These are phyloP conservation scores for Lenzites betulinus DNA, from an alignment of 768 basidiomycete genomes.

Conservation along the genomic window DNA sequence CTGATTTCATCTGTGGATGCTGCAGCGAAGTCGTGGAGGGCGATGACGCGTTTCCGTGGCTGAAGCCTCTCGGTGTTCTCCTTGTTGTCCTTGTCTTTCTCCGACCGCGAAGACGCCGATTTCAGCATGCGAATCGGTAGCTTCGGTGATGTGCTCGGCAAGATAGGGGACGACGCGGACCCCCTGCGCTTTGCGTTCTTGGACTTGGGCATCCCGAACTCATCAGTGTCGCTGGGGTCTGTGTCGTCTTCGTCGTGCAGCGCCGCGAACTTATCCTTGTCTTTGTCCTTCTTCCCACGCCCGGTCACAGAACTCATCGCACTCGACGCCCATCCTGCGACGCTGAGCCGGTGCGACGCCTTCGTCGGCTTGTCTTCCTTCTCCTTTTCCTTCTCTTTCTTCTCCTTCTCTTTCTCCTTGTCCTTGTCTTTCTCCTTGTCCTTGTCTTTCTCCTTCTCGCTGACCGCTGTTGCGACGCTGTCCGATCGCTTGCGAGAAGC, in stretches of 20 bases:
- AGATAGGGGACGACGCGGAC: background rate
- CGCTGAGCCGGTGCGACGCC: constrained; percentile 40
- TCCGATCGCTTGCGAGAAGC: constrained; percentile 67
- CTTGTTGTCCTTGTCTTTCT: constrained; percentile 45
- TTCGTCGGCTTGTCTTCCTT: constrained; percentile 34
- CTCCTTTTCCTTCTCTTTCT: background rate
- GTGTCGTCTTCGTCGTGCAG: constrained; percentile 48
- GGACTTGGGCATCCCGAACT: constrained; percentile 12
- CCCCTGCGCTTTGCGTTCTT: constrained; percentile 19
- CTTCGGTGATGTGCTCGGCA: constrained; percentile 26
- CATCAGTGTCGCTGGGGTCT: constrained; percentile 35
- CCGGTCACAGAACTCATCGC: constrained; percentile 64
- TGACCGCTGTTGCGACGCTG: constrained; percentile 46
- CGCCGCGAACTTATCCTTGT: constrained; percentile 57
- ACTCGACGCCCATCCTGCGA: constrained; percentile 68
- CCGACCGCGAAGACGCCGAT: constrained; percentile 39
- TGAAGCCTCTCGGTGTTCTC: constrained; percentile 2
- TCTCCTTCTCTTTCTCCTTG: background rate
- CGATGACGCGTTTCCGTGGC: constrained; percentile 51
- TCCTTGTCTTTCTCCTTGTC: constrained; percentile 18
- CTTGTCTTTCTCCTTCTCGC: constrained; percentile 33
- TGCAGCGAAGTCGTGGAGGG: constrained; percentile 67
- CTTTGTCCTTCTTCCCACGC: constrained; percentile 57
- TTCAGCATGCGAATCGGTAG: constrained; percentile 47
- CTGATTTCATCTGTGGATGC: constrained; percentile 78